Percentiles rank a stretch among this genome's conserved stretches.
Conservation (phyloP, 1,284 basidiomycete species). For the Apiotrichum gamsii region DNA sequence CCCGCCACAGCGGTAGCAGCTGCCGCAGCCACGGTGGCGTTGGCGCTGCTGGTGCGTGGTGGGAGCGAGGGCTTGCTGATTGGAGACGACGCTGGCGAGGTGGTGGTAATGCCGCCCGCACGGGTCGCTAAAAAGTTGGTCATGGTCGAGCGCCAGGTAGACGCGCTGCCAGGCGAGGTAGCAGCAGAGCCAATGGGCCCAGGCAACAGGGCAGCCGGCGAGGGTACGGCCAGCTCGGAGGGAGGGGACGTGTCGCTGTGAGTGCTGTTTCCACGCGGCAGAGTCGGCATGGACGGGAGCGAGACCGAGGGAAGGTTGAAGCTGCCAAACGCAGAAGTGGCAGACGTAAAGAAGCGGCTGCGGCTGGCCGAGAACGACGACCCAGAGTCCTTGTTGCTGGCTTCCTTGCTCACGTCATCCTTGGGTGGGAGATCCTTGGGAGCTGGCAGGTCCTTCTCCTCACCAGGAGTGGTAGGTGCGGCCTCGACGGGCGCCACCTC, state of each 20-base stretch:
- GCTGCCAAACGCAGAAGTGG: conserved; percentile 8
- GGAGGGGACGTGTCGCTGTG: no score
- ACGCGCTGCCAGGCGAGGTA: not conserved
- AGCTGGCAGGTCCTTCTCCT: not conserved
- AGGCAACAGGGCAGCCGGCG: not conserved
- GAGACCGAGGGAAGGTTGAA: conserved; percentile 7
- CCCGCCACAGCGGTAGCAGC: no score
- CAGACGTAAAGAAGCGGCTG: conserved; percentile 10
- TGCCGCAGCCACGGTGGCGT: conserved; percentile 3
- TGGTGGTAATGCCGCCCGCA: not conserved
- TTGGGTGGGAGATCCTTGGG: not conserved
- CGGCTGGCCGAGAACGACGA: not conserved
- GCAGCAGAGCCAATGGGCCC: not conserved
- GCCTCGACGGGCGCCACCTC: not conserved
- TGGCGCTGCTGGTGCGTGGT: no score
- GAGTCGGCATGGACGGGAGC: not conserved
- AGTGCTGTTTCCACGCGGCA: no score
- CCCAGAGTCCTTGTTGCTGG: not conserved
- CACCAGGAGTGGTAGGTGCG: not conserved
- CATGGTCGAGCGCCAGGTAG: conserved; percentile 33
- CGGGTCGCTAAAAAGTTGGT: conserved; percentile 22
- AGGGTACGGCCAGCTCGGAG: no score
- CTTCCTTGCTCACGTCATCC: not conserved
- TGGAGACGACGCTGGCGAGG: conserved; percentile 14
- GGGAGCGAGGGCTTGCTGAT: conserved; percentile 4